Conservation (phyloP, 2,329 filamentous ascomycete species). For the Verticillium alfalfae region DNA sequence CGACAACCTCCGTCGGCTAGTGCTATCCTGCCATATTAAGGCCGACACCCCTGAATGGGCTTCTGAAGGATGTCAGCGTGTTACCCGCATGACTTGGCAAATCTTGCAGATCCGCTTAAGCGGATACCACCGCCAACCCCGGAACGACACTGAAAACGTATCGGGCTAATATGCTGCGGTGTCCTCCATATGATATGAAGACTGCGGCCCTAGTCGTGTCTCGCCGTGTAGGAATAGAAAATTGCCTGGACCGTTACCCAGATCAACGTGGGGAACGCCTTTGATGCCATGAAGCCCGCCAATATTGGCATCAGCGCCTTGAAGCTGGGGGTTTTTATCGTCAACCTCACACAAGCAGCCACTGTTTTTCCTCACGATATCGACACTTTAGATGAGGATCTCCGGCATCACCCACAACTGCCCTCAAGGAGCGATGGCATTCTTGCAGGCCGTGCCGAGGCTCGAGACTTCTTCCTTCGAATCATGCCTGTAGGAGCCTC, state of each 20-base stretch:
- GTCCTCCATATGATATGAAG: no score
- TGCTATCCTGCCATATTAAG: background rate
- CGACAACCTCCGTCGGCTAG: background rate
- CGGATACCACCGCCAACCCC: background rate
- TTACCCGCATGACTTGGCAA: background rate
- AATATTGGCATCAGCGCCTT: no score
- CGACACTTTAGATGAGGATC: no score
- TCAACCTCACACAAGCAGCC: no score
- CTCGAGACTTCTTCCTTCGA: background rate
- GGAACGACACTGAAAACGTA: background rate
- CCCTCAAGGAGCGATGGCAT: background rate
- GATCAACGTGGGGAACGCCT: no score
- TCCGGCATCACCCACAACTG: background rate
- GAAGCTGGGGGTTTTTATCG: no score
- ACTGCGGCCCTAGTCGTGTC: no score
- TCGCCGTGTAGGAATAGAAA: no score
- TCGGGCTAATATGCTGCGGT: no score
- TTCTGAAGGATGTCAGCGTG: background rate
- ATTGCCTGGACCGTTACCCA: no score
- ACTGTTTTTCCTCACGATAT: no score
- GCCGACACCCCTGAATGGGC: background rate
- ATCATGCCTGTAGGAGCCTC: slow-evolving; percentile 32
- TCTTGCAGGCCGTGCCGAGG: background rate
- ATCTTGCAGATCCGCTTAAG: background rate
- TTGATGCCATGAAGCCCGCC: no score